Evolutionary conservation across 202 grass and related monocot species (phyloP).

Genomic region (Musa balbisiana): DNA sequence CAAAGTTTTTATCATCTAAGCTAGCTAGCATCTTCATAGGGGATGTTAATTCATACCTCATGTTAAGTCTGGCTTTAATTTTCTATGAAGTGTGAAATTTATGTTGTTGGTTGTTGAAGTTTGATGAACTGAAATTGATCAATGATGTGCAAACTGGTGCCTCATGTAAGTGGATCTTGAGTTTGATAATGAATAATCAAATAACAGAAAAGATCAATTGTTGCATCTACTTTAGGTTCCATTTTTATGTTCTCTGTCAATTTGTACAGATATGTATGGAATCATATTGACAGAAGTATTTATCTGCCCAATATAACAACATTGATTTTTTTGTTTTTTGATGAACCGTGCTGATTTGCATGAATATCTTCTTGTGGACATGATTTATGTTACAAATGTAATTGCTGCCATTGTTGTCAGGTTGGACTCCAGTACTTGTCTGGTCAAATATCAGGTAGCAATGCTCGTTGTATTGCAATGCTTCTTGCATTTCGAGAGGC

Average conservation of each 20-base stretch:
- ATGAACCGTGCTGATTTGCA: too few species aligned
- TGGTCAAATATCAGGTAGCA: constrained; percentile 69
- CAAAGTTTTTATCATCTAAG: too few species aligned
- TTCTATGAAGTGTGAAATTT: background rate
- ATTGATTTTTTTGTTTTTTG: too few species aligned
- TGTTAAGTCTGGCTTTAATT: background rate
- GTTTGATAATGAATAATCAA: background rate
- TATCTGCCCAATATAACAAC: background rate
- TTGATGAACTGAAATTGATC: background rate
- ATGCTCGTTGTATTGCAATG: constrained; percentile 88
- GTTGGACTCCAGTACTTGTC: constrained; percentile 88
- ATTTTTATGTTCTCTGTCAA: background rate
- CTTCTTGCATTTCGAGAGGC: constrained; percentile 79
- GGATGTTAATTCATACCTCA: too few species aligned
- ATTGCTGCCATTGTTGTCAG: constrained; percentile 28
- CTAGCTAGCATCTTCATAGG: too few species aligned
- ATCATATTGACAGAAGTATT: background rate
- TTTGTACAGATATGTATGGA: background rate
- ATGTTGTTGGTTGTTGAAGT: background rate
- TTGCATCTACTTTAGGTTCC: background rate
- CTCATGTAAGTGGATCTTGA: background rate
- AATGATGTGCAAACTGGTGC: background rate
- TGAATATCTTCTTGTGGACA: too few species aligned
- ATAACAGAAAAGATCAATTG: background rate
- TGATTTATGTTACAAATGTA: background rate